These are phyloP conservation scores for Brassica incana DNA, from an alignment of 345 rosid genomes.

Conservation along the genomic window DNA sequence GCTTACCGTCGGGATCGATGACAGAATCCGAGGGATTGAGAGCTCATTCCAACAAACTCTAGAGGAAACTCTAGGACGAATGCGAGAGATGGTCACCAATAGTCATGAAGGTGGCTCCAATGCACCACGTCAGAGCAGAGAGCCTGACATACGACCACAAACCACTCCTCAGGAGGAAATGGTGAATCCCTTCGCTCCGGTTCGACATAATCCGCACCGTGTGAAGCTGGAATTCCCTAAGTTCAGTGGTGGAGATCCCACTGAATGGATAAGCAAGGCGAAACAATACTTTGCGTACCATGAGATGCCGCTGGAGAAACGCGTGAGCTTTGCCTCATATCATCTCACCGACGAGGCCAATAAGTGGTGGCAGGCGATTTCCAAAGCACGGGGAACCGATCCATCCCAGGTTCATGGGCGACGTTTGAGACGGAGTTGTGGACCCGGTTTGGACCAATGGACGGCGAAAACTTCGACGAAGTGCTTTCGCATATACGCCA, in stretches of 20 bases:
- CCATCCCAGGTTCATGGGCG: neutral
- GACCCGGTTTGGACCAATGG: neutral
- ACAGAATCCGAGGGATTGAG: neutral
- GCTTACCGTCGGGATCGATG: neutral
- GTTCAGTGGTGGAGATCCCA: neutral
- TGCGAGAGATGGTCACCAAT: neutral
- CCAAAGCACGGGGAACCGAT: neutral
- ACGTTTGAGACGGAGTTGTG: neutral
- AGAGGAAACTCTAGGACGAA: neutral
- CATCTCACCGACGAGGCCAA: neutral
- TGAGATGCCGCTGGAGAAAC: neutral
- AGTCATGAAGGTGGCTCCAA: neutral
- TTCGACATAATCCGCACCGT: neutral
- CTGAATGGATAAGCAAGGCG: neutral
- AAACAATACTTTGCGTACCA: neutral
- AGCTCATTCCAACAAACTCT: neutral
- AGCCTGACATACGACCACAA: neutral
- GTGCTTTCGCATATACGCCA: neutral
- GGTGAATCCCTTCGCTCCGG: neutral
- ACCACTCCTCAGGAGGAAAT: neutral
- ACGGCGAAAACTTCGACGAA: neutral
- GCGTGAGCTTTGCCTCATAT: neutral
- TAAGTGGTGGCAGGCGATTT: neutral
- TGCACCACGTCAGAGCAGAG: neutral
- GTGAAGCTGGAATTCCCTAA: neutral